Percentiles rank a stretch among this genome's conserved stretches.
These are phyloP conservation scores for Aspergillus tanneri DNA, from an alignment of 2,329 filamentous ascomycete genomes.

Conservation along the genomic window DNA sequence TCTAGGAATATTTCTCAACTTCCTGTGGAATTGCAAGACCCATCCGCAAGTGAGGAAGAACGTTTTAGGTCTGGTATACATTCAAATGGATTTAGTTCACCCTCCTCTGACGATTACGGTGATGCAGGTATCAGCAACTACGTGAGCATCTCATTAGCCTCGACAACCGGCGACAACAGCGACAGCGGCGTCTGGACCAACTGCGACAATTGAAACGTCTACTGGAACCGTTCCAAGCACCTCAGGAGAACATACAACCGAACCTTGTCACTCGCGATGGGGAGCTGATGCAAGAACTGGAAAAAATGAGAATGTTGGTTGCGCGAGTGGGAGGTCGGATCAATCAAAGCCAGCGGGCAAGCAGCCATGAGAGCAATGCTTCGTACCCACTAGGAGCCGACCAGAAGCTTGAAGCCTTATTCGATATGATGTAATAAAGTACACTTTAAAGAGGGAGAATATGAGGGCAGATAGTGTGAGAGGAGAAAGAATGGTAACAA, in stretches of 20 bases:
- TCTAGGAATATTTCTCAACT: constrained; percentile 41
- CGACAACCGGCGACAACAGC: constrained; percentile 45
- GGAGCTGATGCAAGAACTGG: constrained; percentile 51
- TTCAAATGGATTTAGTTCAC: constrained; percentile 17
- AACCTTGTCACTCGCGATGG: constrained; percentile 55
- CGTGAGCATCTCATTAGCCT: constrained; percentile 48
- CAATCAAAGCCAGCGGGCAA: constrained; percentile 27
- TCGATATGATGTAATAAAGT: constrained; percentile 32
- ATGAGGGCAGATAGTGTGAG: neutral
- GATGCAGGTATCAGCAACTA: constrained; percentile 42
- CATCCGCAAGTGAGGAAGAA: constrained; percentile 32
- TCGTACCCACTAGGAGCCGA: constrained; percentile 29
- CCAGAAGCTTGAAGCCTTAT: constrained; percentile 37
- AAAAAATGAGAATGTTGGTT: constrained; percentile 50
- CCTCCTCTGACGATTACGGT: constrained; percentile 24
- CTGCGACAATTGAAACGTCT: constrained; percentile 48
- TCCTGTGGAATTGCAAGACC: constrained; percentile 36
- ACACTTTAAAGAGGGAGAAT: neutral
- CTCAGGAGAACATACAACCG: constrained; percentile 53
- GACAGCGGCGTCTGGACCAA: constrained; percentile 48
- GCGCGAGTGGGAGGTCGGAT: constrained; percentile 44
- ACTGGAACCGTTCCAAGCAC: constrained; percentile 51
- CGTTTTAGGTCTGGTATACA: constrained; percentile 32
- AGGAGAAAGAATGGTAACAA: neutral
- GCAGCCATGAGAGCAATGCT: constrained; percentile 16